Evolutionary conservation across 2,329 filamentous ascomycete genomes (phyloP), one percentile per base, ranked within the genome.

Genomic region (Ascosphaera apis): DNA sequence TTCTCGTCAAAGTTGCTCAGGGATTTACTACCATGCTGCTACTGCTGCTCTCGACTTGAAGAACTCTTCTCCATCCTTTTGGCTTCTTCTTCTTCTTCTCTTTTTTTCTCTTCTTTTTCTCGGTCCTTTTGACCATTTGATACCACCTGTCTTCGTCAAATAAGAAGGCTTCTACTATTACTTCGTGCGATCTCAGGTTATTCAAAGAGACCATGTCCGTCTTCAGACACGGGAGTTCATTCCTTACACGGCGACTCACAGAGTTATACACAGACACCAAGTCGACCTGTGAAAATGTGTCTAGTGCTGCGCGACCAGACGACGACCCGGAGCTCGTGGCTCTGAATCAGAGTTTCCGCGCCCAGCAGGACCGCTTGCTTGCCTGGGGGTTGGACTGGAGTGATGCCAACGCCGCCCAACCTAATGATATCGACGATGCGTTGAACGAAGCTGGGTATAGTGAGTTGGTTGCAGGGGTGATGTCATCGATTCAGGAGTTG

Each of bases 371-470:
- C 48, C 57, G 71, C 15, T 55, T 75, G 34, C 61, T 73, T 30
- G 65, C 69, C 21, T 76, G 71, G 71, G 71, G 70, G 33, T 53
- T 74, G 39, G 67, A 73, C 48, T 76, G 71, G 71, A 71, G 63
- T 50, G 70, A 74, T 48, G 68, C 65, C 40, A 65, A 61, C 44
- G 65, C 63, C 40, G 61, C 59, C 12, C 55, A 61, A 36, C 61
- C 66, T 39, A 67, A 63, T 44, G 64, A 70, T 50, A 74, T 74
- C 44, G 71, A 74, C 47, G 68, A 70, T 44, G 66, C 66, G 13
- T 56, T 74, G 13, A 69, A 67, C 36, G 62, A 67, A 40, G 70
- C 70, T 21, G 70, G 69, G 13, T 58, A 73, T 41, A 71, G 68
- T 32, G 69, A 73, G 50, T 66, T 70, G 3, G 71, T 75, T 27